phyloP scores from a whole-genome alignment of 441 rosid species.

The Lepidium campestre region DNA sequence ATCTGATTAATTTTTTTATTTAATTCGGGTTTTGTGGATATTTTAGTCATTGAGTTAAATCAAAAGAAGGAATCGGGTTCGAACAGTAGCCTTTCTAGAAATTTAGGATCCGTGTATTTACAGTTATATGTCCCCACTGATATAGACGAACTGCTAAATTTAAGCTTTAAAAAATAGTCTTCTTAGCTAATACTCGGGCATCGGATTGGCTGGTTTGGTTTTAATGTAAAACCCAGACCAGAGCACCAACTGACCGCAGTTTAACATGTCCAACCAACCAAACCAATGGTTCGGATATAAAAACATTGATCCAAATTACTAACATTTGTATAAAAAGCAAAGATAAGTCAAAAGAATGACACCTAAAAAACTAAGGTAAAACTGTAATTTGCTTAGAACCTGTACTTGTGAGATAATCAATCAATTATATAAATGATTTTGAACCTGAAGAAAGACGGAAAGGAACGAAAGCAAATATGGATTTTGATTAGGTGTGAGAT shows the following conservation, averaged over 20 bases:
- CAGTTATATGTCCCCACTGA: background rate
- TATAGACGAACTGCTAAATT: no score
- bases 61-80: background rate
- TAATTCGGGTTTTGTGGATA: background rate
- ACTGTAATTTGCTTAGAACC: background rate
- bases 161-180: no score
- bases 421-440: conserved; percentile 10
- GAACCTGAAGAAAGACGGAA: background rate
- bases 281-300: background rate
- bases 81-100: background rate
- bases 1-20: background rate
- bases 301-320: background rate
- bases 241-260: background rate
- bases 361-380: background rate
- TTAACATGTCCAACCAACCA: background rate
- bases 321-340: background rate
- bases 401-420: conserved; percentile 13
- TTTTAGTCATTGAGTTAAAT: background rate
- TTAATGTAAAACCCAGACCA: background rate
- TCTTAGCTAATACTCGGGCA: no score
- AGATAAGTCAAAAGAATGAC: background rate
- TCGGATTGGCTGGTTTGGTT: no score
- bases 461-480: background rate
- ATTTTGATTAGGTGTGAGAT: conserved; percentile 39
- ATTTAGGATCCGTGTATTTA: background rate